Evolutionary conservation across 176 grass and related monocot species (phyloP), one percentile per base, ranked within the genome.

Genomic region (Ensete ventricosum): DNA sequence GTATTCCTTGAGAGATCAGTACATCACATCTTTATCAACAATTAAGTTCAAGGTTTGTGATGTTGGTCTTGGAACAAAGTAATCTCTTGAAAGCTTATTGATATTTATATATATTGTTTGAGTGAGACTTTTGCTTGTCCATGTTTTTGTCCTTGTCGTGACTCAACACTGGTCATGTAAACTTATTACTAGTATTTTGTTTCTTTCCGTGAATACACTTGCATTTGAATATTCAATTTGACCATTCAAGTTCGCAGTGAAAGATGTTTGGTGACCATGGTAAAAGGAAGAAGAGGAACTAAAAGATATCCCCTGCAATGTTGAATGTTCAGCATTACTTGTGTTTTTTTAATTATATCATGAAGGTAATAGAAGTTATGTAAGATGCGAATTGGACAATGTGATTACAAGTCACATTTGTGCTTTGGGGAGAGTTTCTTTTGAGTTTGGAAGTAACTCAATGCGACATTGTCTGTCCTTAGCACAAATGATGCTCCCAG

Each of bases 31-130:
- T 92, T 78, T 82, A 87, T 96, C 82, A 73, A 82, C 76, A 82
- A 84, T 78, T 90, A 73, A 90, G 85, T 90, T 74, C 81, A 90
- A 96, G 93, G 90, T 96, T 96, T 96, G 93, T 92, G 51, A 88
- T 92, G 87, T 89, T 87, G 81, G 54, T 96, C 80, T 96, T 92
- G 34, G 79, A 80, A 90, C 63, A 14, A 76, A 67, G 53, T 76
- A 58, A 57, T 50, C 54, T 69, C 26, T 71, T 48, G 48, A 71
- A 79, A 11, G 54, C 75, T 75, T 77, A 10, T 75, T 57, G 64
- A 60, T 76, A 29, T 77, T 71, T 84, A 71, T 62, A 1, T 50
- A 84, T 73, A 52, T 81, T 17, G 71, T 83, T 81, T 34, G 78
- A 84, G 60, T 11, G 67, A 68, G 25, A 6, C 57, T 60, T 3